Evolutionary conservation across 306 rosid species (phyloP).

Genomic region (Acacia acuminata): DNA sequence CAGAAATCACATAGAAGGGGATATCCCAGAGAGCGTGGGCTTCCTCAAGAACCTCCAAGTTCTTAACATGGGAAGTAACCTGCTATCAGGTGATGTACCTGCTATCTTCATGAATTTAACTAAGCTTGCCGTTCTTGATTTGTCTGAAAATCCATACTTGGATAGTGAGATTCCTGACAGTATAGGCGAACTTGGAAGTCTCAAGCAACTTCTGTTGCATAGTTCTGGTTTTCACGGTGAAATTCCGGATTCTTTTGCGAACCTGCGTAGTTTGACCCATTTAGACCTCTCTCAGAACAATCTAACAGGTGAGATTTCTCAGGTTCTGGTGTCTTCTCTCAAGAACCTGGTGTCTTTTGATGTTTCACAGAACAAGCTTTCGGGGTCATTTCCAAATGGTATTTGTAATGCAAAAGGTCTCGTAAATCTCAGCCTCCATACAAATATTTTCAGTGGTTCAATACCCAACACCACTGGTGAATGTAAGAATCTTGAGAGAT

Average conservation of each 20-base stretch:
- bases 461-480: slow-evolving; percentile 58
- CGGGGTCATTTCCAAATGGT: slow-evolving; percentile 75
- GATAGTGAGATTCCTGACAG: slow-evolving; percentile 78
- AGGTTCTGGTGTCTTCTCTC: slow-evolving; percentile 60
- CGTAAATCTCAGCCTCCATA: slow-evolving; percentile 64
- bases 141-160: slow-evolving; percentile 78
- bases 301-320: slow-evolving; percentile 71
- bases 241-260: slow-evolving; percentile 69
- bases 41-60: slow-evolving; percentile 60
- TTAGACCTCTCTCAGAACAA: slow-evolving; percentile 88
- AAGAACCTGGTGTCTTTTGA: slow-evolving; percentile 79
- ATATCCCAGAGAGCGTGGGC: slow-evolving; percentile 68
- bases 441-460: slow-evolving; percentile 70
- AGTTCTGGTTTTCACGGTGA: slow-evolving; percentile 84
- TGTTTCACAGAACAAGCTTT: slow-evolving; percentile 80
- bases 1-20: slow-evolving; percentile 76
- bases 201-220: slow-evolving; percentile 66
- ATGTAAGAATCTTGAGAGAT: slow-evolving; percentile 80
- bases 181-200: slow-evolving; percentile 69
- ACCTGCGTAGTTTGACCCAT: slow-evolving; percentile 54
- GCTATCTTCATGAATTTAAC: slow-evolving; percentile 62
- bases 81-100: slow-evolving; percentile 76
- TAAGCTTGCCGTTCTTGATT: slow-evolving; percentile 74
- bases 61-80: slow-evolving; percentile 72
- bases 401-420: slow-evolving; percentile 65